Conservation (phyloP, 257 asterid genomes). For the Solanum sejunctum region DNA sequence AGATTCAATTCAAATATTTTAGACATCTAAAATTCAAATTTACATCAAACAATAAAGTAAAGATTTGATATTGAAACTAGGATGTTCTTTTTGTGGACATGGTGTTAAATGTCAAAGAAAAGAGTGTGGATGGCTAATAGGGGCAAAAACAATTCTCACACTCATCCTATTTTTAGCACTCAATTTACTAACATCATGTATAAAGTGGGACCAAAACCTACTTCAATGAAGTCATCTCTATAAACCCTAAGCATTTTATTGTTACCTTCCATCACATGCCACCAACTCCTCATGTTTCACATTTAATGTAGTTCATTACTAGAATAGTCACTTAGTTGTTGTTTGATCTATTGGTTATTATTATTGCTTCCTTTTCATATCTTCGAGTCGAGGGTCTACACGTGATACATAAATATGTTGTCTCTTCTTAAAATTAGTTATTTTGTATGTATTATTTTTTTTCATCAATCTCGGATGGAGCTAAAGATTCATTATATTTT, state of each 20-base stretch:
- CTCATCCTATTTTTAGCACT: conserved; percentile 21
- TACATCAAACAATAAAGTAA: not conserved
- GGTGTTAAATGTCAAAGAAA: not conserved
- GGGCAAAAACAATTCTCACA: conserved; percentile 17
- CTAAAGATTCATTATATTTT: too few relatives aligned
- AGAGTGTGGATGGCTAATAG: conserved; percentile 10
- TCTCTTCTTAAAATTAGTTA: fast-evolving
- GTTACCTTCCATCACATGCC: not conserved
- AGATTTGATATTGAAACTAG: not conserved
- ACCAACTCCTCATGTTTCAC: not conserved
- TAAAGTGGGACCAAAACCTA: conserved; percentile 12
- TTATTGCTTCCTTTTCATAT: too few relatives aligned
- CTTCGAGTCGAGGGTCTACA: too few relatives aligned
- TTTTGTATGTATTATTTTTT: not conserved
- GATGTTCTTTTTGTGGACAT: not conserved
- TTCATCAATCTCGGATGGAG: too few relatives aligned
- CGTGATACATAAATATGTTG: not conserved
- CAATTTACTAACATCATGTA: not conserved
- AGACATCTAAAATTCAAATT: not conserved
- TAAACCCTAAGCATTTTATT: not conserved
- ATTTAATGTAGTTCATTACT: not conserved
- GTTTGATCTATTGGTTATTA: too few relatives aligned
- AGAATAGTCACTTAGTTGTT: not conserved
- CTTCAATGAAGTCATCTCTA: not conserved
- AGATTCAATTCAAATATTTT: not conserved